A percentile compares a stretch with the other conserved stretches of the same genome.
Conservation (phyloP, 768 basidiomycete genomes). For the Lactarius psammicola region DNA sequence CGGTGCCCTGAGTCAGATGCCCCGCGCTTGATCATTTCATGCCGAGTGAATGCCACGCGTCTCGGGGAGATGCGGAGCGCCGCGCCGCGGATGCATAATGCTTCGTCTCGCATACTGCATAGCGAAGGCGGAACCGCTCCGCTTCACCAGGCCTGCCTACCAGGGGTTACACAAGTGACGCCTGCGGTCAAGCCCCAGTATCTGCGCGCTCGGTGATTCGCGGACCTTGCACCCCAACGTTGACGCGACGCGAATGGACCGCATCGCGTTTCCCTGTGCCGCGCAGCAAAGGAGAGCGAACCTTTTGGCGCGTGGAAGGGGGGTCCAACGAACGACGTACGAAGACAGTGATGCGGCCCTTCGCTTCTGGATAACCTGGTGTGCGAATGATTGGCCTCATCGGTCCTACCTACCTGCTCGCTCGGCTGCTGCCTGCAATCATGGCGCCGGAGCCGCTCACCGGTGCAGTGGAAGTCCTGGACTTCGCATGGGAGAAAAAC, state of each 20-base stretch:
- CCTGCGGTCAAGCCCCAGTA: too few relatives aligned
- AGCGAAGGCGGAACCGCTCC: neutral
- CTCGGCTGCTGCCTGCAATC: neutral
- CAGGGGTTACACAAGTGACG: neutral
- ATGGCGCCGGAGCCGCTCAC: neutral
- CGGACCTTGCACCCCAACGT: neutral
- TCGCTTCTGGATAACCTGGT: neutral
- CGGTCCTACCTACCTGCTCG: neutral
- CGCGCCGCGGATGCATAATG: neutral
- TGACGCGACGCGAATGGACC: neutral
- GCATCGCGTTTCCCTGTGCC: neutral
- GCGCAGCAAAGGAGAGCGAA: neutral
- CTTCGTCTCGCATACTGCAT: neutral
- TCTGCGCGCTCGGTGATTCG: neutral
- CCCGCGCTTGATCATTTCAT: neutral
- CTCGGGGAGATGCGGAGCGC: neutral
- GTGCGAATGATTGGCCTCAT: neutral
- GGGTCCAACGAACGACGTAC: neutral
- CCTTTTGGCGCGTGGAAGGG: neutral
- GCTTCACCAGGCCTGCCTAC: neutral
- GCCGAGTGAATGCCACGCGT: neutral
- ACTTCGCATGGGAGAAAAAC: neutral
- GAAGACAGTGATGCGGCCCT: neutral
- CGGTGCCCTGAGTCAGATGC: neutral
- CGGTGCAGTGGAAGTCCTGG: neutral